Conservation (phyloP, 108 stramenopile genomes). For the Cyclostephanos tholiformis region DNA sequence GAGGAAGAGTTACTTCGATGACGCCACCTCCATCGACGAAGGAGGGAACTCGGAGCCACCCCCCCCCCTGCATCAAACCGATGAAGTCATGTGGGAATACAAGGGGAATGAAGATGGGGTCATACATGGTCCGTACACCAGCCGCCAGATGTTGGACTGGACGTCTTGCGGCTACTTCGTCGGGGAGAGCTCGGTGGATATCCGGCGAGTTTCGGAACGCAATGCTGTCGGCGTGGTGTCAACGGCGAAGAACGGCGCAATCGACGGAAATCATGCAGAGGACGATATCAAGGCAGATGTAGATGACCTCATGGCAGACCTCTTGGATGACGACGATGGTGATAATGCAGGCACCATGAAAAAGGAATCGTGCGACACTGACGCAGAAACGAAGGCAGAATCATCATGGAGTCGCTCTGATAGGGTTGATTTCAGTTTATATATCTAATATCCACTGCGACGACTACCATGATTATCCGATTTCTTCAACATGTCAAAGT, state of each 20-base stretch:
- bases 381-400: background rate
- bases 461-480: too few relatives aligned
- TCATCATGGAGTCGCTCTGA: slow-evolving; percentile 51
- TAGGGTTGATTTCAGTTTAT: slow-evolving; percentile 47
- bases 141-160: slow-evolving; percentile 82
- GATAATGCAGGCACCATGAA: slow-evolving; percentile 45
- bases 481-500: too few relatives aligned
- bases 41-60: slow-evolving; percentile 4
- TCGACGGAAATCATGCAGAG: slow-evolving; percentile 13
- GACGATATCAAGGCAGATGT: slow-evolving; percentile 15
- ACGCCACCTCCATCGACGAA: background rate
- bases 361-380: slow-evolving; percentile 5
- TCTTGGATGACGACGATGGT: slow-evolving; percentile 68
- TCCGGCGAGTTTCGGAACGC: slow-evolving; percentile 50
- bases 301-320: slow-evolving; percentile 81
- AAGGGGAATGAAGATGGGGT: slow-evolving; percentile 74
- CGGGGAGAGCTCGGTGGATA: slow-evolving; percentile 73
- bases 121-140: slow-evolving; percentile 82
- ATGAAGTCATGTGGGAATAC: slow-evolving; percentile 74
- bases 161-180: slow-evolving; percentile 82
- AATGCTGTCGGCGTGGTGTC: background rate
- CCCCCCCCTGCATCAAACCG: slow-evolving; percentile 1
- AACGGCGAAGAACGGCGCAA: background rate
- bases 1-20: slow-evolving; percentile 33
- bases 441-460: slow-evolving; percentile 9